phyloP scores from a whole-genome alignment of 2,329 filamentous ascomycete species.

The Talaromyces rugulosus region DNA sequence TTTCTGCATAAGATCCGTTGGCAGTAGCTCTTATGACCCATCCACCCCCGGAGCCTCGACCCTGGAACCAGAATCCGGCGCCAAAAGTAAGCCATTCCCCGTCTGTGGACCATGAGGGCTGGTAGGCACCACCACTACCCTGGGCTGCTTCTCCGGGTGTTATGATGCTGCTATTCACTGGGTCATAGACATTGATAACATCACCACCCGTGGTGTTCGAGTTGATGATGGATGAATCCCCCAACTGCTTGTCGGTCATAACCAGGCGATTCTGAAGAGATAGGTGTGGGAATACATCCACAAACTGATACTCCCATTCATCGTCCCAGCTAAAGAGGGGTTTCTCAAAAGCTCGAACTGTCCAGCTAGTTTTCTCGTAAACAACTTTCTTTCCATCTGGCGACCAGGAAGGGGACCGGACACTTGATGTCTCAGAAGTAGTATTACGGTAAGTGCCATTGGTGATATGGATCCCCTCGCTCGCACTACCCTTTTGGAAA shows the following conservation, averaged over 20 bases:
- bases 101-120: background rate
- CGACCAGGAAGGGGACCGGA: slow-evolving; percentile 8
- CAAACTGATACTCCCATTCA: slow-evolving; percentile 13
- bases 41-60: slow-evolving; percentile 6
- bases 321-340: slow-evolving; percentile 9
- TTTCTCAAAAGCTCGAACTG: slow-evolving; percentile 1
- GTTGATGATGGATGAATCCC: background rate
- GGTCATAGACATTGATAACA: slow-evolving; percentile 15
- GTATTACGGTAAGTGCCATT: background rate
- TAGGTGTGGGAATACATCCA: slow-evolving; percentile 11
- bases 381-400: slow-evolving; percentile 12
- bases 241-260: background rate
- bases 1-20: slow-evolving; percentile 12
- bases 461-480: slow-evolving; percentile 10
- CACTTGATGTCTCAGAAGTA: background rate
- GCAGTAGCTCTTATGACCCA: slow-evolving; percentile 13
- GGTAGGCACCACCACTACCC: background rate
- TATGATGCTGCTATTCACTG: background rate
- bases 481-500: slow-evolving; percentile 5
- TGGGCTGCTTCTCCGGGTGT: background rate
- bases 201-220: slow-evolving; percentile 4
- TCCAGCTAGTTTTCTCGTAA: slow-evolving; percentile 11
- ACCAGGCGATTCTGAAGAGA: background rate
- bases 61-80: background rate
- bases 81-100: background rate